Conservation (phyloP, 192 early-diverging fungal genomes). For the Glomus cerebriforme region DNA sequence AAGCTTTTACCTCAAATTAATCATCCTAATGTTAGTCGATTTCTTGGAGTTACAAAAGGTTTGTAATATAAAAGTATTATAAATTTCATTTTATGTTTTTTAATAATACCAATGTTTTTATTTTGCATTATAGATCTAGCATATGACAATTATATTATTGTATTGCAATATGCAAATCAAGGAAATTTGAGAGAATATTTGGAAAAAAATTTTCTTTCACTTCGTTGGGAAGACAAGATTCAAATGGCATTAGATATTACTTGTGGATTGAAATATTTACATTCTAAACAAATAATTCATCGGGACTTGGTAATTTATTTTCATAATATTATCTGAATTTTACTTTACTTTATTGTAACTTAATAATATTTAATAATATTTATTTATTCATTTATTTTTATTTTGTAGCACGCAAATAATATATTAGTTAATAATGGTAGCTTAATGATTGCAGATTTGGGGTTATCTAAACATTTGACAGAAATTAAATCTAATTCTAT, state of each 20-base stretch:
- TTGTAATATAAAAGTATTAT: too few relatives aligned
- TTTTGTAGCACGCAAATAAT: conserved; percentile 20
- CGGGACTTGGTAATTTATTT: conserved; percentile 15
- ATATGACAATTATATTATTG: neutral
- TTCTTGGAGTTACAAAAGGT: neutral
- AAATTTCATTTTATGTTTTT: too few relatives aligned
- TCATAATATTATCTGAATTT: too few relatives aligned
- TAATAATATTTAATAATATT: neutral
- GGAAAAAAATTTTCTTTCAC: neutral
- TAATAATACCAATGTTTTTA: too few relatives aligned
- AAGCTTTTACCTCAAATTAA: too few relatives aligned
- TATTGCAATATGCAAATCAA: conserved; percentile 11
- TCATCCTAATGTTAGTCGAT: neutral
- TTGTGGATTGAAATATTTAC: conserved; percentile 5
- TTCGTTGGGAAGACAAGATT: neutral
- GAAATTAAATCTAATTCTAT: neutral
- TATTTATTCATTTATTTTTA: neutral
- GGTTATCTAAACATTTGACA: neutral
- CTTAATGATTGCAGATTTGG: conserved; percentile 20
- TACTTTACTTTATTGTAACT: too few relatives aligned
- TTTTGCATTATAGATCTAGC: neutral
- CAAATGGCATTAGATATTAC: conserved; percentile 6
- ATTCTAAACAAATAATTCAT: neutral
- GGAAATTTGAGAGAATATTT: conserved; percentile 22
- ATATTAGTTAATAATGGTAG: conserved; percentile 15